These are phyloP conservation scores for Fallopia convolvulus DNA, from an alignment of 148 eudicot species.

Conservation along the genomic window DNA sequence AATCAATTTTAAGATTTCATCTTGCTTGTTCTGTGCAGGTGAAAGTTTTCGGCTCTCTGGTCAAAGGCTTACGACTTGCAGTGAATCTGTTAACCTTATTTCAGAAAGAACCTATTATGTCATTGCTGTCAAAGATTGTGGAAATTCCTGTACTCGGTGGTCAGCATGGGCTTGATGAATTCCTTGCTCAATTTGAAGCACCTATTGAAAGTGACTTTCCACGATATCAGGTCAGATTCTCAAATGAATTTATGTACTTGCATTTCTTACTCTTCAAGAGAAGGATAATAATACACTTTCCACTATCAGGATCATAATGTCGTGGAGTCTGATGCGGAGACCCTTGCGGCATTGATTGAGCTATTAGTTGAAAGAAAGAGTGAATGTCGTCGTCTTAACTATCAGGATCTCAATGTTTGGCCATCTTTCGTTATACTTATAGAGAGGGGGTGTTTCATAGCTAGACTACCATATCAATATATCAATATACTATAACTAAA, in stretches of 20 bases:
- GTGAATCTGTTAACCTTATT: constrained; percentile 49
- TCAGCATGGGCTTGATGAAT: constrained; percentile 55
- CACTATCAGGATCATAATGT: constrained; percentile 58
- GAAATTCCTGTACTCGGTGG: constrained; percentile 63
- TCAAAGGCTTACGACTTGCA: constrained; percentile 76
- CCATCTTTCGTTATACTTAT: neutral
- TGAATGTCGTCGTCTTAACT: no score
- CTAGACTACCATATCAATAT: neutral
- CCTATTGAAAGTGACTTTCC: constrained; percentile 94
- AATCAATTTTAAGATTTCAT: neutral
- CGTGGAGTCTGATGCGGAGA: constrained; percentile 68
- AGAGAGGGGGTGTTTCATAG: neutral
- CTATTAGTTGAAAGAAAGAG: constrained; percentile 66
- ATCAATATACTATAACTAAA: no score
- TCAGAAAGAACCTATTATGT: constrained; percentile 32
- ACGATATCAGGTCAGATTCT: constrained; percentile 62
- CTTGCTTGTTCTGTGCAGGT: constrained; percentile 40
- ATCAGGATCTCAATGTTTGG: neutral
- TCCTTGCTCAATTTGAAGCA: constrained; percentile 82
- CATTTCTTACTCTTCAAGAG: neutral
- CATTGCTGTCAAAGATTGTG: constrained; percentile 46
- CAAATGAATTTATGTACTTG: neutral
- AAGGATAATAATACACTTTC: constrained; percentile 13
- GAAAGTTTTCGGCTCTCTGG: constrained; percentile 71
- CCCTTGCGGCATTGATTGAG: constrained; percentile 67